Evolutionary conservation across 805 yeast species (phyloP), one percentile per base, ranked within the genome.

Genomic region (Yarrowia bubula): DNA sequence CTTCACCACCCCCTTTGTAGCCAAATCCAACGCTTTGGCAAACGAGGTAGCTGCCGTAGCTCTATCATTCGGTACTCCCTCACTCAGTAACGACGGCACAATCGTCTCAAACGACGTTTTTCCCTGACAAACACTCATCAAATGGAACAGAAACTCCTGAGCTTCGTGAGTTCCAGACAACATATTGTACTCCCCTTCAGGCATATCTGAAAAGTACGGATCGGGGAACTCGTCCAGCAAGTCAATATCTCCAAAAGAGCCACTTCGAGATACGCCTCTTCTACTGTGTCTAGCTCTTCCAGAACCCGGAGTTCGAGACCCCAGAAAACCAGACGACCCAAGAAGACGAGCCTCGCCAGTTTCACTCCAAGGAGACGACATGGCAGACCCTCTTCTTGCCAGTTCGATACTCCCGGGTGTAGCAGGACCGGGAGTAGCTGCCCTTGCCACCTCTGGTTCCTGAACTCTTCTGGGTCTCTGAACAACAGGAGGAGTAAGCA

Each of bases 41-140:
- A 55, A 55, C 15, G 61, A 55, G 8, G 47, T 38, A 7, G 47
- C 61, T 4, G 61, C 61, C 0, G 61, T 55, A 13, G 47, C 37
- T 11, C 61, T n/a, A 41, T 39, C 47, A 13, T 55, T 55, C 0
- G 61, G 61, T 0, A 41, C 61, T 2, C 61, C 61, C 6, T 28
- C 38, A 1, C 47, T 39, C 11, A 31, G 8, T 8, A 18, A 14
- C 4, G 61, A 55, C 8, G 61, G 61, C 14, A 55, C 13, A 15
- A 55, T 28, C 9, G 15, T 67, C 13, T 72, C 72, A 15, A 76
- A 71, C 11, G 51, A 55, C 7, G 61, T 55, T 9, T 28, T 38
- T 1, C 61, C 61, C 13, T 41, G 46, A 13, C 47, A 55, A 10
- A 55, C 61, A 17, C 61, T 55, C 61, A 55, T 55, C 6, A 55